These are phyloP conservation scores for Papilionanthe hybrid DNA, from an alignment of 116 monocot genomes.

Conservation along the genomic window DNA sequence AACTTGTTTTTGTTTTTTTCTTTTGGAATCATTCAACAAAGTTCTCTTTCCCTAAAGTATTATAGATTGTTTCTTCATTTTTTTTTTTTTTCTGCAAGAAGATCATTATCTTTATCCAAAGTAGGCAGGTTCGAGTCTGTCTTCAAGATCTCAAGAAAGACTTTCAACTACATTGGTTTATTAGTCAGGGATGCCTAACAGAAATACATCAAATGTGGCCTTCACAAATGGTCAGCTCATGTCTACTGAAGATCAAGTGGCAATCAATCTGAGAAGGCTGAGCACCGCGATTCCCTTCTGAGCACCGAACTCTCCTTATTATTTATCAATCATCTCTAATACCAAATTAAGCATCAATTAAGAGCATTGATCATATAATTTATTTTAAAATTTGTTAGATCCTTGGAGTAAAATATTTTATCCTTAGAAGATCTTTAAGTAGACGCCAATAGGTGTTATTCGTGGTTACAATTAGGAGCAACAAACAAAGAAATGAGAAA, in stretches of 20 bases:
- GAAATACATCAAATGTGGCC: constrained; percentile 46
- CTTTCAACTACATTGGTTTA: constrained; percentile 78
- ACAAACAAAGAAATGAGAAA: too few species aligned
- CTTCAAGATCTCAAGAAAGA: constrained; percentile 84
- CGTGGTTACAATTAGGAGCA: too few species aligned
- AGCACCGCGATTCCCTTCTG: constrained; percentile 65
- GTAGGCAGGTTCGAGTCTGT: constrained; percentile 49
- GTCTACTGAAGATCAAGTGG: constrained; percentile 64
- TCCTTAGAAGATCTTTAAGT: too few species aligned
- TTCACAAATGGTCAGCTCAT: constrained; percentile 44
- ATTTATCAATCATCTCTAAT: too few species aligned
- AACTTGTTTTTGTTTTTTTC: neutral
- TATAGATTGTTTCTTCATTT: neutral
- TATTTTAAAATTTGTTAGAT: too few species aligned
- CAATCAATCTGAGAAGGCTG: constrained; percentile 63
- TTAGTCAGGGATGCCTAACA: constrained; percentile 50
- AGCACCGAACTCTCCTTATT: constrained; percentile 48
- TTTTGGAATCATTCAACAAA: neutral
- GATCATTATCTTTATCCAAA: constrained; percentile 43
- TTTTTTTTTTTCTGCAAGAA: constrained; percentile 20
- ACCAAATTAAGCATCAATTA: too few species aligned
- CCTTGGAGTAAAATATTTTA: too few species aligned
- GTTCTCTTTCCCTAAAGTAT: neutral
- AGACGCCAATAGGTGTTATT: too few species aligned
- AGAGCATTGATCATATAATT: too few species aligned